phyloP scores from a whole-genome alignment of 371 early-diverging fungal genomes.

The Mucor sp. region DNA sequence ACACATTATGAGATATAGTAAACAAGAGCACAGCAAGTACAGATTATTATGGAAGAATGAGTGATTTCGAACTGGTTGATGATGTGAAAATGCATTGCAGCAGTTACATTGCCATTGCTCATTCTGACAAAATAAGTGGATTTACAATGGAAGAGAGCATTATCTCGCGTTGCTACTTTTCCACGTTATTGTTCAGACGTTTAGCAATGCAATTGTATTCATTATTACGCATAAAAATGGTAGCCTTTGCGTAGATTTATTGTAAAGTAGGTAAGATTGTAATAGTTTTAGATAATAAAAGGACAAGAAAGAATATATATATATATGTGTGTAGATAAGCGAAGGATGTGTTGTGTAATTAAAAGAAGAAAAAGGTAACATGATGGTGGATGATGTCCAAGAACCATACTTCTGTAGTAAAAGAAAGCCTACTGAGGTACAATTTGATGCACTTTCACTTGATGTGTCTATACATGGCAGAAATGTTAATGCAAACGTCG shows the following conservation, averaged over 20 bases:
- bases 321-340: background rate
- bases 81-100: too few relatives aligned
- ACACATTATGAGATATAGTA: too few relatives aligned
- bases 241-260: background rate
- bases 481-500: background rate
- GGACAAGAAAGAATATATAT: too few relatives aligned
- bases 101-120: too few relatives aligned
- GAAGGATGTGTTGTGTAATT: background rate
- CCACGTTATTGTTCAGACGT: background rate
- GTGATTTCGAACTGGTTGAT: too few relatives aligned
- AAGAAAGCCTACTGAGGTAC: constrained; percentile 10
- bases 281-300: background rate
- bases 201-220: background rate
- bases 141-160: too few relatives aligned
- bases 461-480: constrained; percentile 22
- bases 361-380: background rate
- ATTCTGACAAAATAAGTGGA: too few relatives aligned
- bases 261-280: background rate
- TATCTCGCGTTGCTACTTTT: too few relatives aligned
- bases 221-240: too few relatives aligned
- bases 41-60: too few relatives aligned
- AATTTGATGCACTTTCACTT: constrained; percentile 29
- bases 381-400: background rate
- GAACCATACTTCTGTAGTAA: background rate
- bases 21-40: too few relatives aligned